phyloP scores from a whole-genome alignment of 768 basidiomycete species.

The Tulasnella sp. region DNA sequence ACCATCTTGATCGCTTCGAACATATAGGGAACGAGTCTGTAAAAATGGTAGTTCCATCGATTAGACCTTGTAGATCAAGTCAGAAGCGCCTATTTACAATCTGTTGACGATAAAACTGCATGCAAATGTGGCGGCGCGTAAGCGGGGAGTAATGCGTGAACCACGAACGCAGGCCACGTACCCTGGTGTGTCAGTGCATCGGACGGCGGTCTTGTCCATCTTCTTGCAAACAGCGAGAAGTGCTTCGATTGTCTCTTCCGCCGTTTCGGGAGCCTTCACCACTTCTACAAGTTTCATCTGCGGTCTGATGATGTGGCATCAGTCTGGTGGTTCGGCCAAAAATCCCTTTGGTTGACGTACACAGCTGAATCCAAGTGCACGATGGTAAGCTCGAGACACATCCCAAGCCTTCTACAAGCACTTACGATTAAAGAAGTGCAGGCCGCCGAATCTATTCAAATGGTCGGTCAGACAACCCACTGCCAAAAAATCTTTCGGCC shows the following conservation, averaged over 20 bases:
- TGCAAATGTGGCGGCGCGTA: neutral
- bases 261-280: slow-evolving; percentile 46
- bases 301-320: slow-evolving; percentile 27
- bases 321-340: neutral
- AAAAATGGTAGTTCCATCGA: neutral
- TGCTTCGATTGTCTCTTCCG: slow-evolving; percentile 43
- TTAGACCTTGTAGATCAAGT: neutral
- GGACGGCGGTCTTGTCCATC: slow-evolving; percentile 49
- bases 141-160: neutral
- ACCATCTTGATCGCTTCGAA: slow-evolving; percentile 51
- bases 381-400: neutral
- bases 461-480: slow-evolving; percentile 35
- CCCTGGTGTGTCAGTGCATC: slow-evolving; percentile 51
- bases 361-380: slow-evolving; percentile 27
- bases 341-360: slow-evolving; percentile 19
- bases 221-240: slow-evolving; percentile 45
- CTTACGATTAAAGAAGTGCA: slow-evolving; percentile 51
- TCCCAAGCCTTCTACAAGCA: no score
- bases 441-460: slow-evolving; percentile 45
- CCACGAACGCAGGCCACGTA: slow-evolving; percentile 24
- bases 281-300: slow-evolving; percentile 51
- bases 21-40: slow-evolving; percentile 48
- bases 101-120: slow-evolving; percentile 50
- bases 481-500: neutral
- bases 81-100: slow-evolving; percentile 33